Base-by-base conservation (phyloP, 2,329 filamentous ascomycete genomes). In the Penicillium sp. region DNA sequence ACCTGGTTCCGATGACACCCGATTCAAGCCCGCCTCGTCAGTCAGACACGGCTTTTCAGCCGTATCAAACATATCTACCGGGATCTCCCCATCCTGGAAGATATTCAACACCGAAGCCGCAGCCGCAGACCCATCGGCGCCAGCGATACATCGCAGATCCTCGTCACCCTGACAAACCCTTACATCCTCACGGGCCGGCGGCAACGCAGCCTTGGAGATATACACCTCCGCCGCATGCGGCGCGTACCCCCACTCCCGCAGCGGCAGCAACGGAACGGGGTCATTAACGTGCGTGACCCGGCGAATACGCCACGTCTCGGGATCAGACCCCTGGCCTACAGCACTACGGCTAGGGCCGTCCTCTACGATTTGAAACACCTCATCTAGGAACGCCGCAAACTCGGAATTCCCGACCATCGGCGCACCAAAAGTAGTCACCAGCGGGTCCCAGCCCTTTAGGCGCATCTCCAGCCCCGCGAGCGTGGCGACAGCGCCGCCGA, bases 341-440 rank as follows among this genome's bases (percentile, higher is more conserved):
- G 57, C 47, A 10, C 16, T 19, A 9, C 50, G 33, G 24, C 51
- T 44, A 16, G 33, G 14, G 19, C 9, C 31, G 31, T 10, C 31
- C 31, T 50, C 37, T 27, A 50, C 54, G 16, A 73, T 81, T 6
- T 69, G 65, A 71, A 88, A 87, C 4, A 78, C 74, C 5, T 72
- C 64, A 62, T 87, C 80, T n/a, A 87, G 75, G 66, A 85, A 88
- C 5, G 73, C 66, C 14, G 76, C 81, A 43, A 88, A 75, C 3
- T 73, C 78, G 44, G 73, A 68, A 65, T 88, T 88, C 2, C 85
- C 85, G 2, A 87, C 69, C 43, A 83, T 79, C 19, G 95, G 95
- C 76, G 98, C 92, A 10, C 95, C 95, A 75, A 96, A 99, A 0
- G 95, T 98, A 5, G 94, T 98, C 41, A 96, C 86, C 14, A 82